Percentiles rank a stretch among this genome's conserved stretches.
Conservation (phyloP, 768 basidiomycete species). For the Termitomyces titanicus region DNA sequence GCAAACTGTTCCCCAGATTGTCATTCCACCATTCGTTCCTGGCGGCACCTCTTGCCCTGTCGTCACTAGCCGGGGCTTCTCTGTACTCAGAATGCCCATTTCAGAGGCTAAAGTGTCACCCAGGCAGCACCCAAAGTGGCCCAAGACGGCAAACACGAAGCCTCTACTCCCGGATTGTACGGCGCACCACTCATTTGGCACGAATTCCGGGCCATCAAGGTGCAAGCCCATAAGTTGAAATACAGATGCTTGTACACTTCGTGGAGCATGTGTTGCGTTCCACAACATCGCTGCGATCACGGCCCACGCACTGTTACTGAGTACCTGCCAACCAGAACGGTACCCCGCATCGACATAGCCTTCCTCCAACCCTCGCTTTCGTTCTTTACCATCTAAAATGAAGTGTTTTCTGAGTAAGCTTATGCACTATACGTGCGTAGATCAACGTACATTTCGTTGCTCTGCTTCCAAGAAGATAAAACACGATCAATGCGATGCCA, state of each 20-base stretch:
- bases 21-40: conserved; percentile 90
- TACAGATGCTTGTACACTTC: conserved; percentile 32
- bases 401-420: background rate
- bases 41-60: conserved; percentile 72
- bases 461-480: conserved; percentile 76
- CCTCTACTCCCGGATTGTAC: conserved; percentile 51
- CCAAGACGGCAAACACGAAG: conserved; percentile 61
- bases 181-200: conserved; percentile 58
- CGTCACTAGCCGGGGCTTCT: conserved; percentile 73
- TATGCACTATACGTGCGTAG: background rate
- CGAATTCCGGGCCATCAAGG: conserved; percentile 28
- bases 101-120: conserved; percentile 94
- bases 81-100: conserved; percentile 77
- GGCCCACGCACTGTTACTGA: conserved; percentile 74
- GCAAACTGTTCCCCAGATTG: conserved; percentile 67
- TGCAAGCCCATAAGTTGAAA: conserved; percentile 19
- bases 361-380: conserved; percentile 75
- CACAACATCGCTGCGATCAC: conserved; percentile 57
- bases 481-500: conserved; percentile 63
- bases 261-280: conserved; percentile 55
- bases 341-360: conserved; percentile 73
- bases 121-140: conserved; percentile 87
- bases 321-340: conserved; percentile 74
- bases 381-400: conserved; percentile 60
- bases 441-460: conserved; percentile 72